Percentiles rank a stretch among this genome's conserved stretches.
Evolutionary conservation across 202 grass and related monocot genomes (phyloP).

Genomic region (Miscanthus sacchariflorus): DNA sequence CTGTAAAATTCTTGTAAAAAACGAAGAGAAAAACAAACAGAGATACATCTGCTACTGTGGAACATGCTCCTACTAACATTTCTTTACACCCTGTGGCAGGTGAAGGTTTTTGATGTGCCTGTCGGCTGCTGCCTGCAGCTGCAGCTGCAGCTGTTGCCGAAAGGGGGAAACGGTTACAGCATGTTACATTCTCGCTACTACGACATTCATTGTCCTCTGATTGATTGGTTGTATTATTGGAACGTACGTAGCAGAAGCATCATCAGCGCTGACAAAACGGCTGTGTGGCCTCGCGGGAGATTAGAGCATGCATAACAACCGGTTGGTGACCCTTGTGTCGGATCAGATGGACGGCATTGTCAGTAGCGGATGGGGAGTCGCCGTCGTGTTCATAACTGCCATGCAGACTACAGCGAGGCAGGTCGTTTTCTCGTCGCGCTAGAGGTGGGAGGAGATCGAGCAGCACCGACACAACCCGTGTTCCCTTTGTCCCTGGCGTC

Average conservation of each 20-base stretch:
- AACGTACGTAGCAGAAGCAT: neutral
- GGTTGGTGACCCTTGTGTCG: slow-evolving; percentile 52
- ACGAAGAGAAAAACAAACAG: neutral
- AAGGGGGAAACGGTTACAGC: neutral
- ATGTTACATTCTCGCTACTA: neutral
- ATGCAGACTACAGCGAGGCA: slow-evolving; percentile 2
- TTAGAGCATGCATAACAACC: slow-evolving; percentile 49
- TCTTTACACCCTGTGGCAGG: neutral
- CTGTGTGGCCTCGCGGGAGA: neutral
- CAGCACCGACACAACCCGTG: slow-evolving; percentile 34
- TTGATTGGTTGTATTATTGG: neutral
- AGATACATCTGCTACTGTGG: too few species aligned
- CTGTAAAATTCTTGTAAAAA: neutral
- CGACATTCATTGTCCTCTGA: neutral
- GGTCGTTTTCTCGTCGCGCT: slow-evolving; percentile 35
- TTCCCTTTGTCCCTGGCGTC: neutral
- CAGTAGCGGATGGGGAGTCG: slow-evolving; percentile 44
- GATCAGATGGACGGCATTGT: neutral
- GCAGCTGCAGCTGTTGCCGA: neutral
- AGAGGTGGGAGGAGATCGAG: neutral
- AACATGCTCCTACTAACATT: too few species aligned
- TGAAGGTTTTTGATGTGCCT: slow-evolving; percentile 6
- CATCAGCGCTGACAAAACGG: slow-evolving; percentile 16
- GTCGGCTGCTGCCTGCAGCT: neutral
- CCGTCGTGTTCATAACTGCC: slow-evolving; percentile 27